phyloP scores from a whole-genome alignment of 1,284 basidiomycete genomes.

The Naganishia cerealis region DNA sequence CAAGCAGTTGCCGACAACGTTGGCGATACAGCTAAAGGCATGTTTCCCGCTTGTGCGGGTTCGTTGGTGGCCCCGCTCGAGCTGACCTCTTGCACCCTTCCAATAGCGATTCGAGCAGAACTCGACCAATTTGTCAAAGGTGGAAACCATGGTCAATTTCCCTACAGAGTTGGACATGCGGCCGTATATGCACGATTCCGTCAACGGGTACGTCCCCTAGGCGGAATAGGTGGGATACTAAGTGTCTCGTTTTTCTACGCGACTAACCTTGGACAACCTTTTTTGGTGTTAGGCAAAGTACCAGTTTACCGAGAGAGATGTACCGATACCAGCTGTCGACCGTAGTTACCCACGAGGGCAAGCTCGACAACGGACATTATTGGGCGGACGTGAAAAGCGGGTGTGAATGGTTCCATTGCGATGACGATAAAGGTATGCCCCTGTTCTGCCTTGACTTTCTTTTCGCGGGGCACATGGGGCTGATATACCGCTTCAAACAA shows the following conservation, averaged over 20 bases:
- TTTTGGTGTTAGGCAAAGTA: constrained; percentile 34
- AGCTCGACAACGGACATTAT: constrained; percentile 92
- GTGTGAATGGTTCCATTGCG: constrained; percentile 84
- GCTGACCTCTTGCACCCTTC: not conserved
- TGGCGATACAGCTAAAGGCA: constrained; percentile 95
- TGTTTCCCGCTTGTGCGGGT: constrained; percentile 26
- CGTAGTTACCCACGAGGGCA: constrained; percentile 91
- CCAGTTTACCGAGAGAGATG: constrained; percentile 61
- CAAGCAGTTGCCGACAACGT: constrained; percentile 78
- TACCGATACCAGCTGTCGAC: constrained; percentile 92
- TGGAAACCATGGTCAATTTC: constrained; percentile 80
- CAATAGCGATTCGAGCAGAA: constrained; percentile 86
- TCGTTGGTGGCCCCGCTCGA: not conserved
- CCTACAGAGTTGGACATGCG: constrained; percentile 83
- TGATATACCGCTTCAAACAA: not conserved
- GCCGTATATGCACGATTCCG: constrained; percentile 68
- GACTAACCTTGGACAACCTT: not conserved
- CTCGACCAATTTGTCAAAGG: constrained; percentile 69
- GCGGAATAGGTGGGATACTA: too few species aligned
- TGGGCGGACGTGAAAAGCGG: constrained; percentile 46
- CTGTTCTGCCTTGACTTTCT: constrained; percentile 1
- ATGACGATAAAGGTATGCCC: constrained; percentile 79
- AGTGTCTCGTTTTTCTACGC: not conserved
- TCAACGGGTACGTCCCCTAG: constrained; percentile 36
- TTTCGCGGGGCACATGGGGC: not conserved